Evolutionary conservation across 495 filamentous ascomycete species (phyloP).

Genomic region (Polyplosphaeria fusca): DNA sequence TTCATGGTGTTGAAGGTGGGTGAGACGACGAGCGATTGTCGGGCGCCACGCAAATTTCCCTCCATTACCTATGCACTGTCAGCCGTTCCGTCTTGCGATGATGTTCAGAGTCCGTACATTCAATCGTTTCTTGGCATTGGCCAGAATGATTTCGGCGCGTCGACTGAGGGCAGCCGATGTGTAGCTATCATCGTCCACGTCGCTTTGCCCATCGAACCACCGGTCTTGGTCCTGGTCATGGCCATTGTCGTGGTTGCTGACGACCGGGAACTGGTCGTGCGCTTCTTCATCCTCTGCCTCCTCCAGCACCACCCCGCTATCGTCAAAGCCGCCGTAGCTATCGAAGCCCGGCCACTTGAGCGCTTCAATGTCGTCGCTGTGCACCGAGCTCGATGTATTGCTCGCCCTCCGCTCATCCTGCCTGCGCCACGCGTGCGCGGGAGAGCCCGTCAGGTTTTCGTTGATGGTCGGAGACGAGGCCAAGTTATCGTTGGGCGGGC

Average conservation of each 20-base stretch:
- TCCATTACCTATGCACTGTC: slow-evolving; percentile 72
- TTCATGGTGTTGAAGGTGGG: slow-evolving; percentile 27
- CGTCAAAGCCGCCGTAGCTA: slow-evolving; percentile 18
- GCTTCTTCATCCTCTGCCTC: slow-evolving; percentile 24
- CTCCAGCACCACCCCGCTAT: slow-evolving; percentile 30
- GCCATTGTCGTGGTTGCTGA: slow-evolving; percentile 25
- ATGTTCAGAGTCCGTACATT: slow-evolving; percentile 58
- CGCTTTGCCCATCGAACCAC: slow-evolving; percentile 27
- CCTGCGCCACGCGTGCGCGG: slow-evolving; percentile 4
- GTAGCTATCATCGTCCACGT: slow-evolving; percentile 48
- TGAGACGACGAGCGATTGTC: slow-evolving; percentile 56
- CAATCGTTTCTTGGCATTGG: slow-evolving; percentile 83
- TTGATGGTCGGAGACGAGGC: slow-evolving; percentile 32
- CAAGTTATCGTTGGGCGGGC: slow-evolving; percentile 13
- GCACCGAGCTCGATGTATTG: slow-evolving; percentile 32
- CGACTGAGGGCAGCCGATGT: slow-evolving; percentile 74
- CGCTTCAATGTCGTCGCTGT: slow-evolving; percentile 38
- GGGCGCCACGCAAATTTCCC: slow-evolving; percentile 76
- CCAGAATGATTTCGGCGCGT: slow-evolving; percentile 81
- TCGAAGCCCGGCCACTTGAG: slow-evolving; percentile 36
- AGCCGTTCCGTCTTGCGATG: not conserved
- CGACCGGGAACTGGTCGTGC: slow-evolving; percentile 20
- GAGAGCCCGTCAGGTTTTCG: slow-evolving; percentile 3
- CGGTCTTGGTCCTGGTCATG: slow-evolving; percentile 37
- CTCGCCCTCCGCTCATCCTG: slow-evolving; percentile 23